Evolutionary conservation across 2,329 filamentous ascomycete genomes (phyloP), one percentile per base, ranked within the genome.

Genomic region (Diplodia corticola): DNA sequence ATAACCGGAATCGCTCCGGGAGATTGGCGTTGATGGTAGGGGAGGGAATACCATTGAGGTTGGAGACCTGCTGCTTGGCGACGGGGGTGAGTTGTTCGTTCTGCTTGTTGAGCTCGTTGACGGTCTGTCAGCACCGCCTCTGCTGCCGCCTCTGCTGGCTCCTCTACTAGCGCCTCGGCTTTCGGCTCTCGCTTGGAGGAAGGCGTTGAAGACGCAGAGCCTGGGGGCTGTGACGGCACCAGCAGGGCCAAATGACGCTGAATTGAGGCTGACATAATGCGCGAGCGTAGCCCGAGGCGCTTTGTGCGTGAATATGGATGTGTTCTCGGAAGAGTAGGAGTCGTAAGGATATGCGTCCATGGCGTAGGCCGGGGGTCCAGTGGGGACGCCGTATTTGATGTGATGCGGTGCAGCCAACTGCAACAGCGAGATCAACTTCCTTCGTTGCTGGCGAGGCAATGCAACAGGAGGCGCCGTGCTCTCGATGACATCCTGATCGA

Each of bases 291-390:
- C 91, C 9, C 87, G 84, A 5, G 86, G 81, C 1, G 93, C 85
- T 69, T 85, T 87, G 22, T 91, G 84, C 48, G 88, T 90, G 78
- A 96, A 97, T 3, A 97, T 83, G 1, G 89, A 85, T 35, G 89
- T 85, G 70, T 92, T 93, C 77, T 99, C 95, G 0, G 91, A 93
- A 22, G 92, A 91, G 75, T 96, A 97, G 2, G 91, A 86, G 76
- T 98, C 92, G 74, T 91, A 91, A 0, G 95, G 95, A 75, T 91
- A 99, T 0, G 93, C 91, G 78, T 99, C 95, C 65, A 96, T 88
- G 3, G 93, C 93, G 77, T 98, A 98, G 4, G 92, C 89, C 37
- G 95, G 95, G 22, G 95, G 93, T 0, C 94, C 95, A n/a, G 89
- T 86, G 1, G 90, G 83, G 2, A 99, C 93, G 46, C 94, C 93